Base-by-base conservation (phyloP, 1,284 basidiomycete species). In the Golubevia sp. region DNA sequence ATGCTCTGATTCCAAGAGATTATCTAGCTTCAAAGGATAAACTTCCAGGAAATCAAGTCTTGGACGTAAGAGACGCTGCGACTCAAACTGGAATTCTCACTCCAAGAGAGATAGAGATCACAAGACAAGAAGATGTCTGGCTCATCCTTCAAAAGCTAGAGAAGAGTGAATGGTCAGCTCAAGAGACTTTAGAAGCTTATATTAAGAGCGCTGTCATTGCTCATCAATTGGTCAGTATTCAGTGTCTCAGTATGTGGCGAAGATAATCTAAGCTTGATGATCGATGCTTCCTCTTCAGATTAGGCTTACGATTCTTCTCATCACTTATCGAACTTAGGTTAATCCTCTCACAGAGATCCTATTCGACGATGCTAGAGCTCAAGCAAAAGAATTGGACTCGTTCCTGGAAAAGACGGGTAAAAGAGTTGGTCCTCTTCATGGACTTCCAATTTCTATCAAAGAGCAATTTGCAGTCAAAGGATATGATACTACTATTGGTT, bases 141-240 rank as follows among this genome's bases (percentile, higher is more conserved):
- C 73, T 59, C 0, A 83, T 92, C 1, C 88, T 68, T 62, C 79
- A 55, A 86, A 87, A 87, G 57, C 80, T 91, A 3, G 86, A 86
- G 15, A 79, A 70, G 1, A 86, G 86, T 5, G 73, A 85, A 26
- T 91, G 89, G 88, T 87, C 89, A 1, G 87, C 90, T 7, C 86
- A 90, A 1, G 88, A 89, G 58, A 91, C 92, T 34, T 89, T 89
- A 0, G 89, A 87, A 2, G 90, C 92, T 0, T 93, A 91, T 82
- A 89, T 88, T 79, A 93, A 93, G 85, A 86, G 92, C 21, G 91
- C 92, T 0, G 86, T 91, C 55, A 84, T 93, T 56, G 92, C 92
- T 0, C 92, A 93, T 64, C 92, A 93, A 78, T 83, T 92, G 13
- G 92, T 92, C 30, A 34, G 30, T 34, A 11, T 65, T n/a, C n/a